Conservation (phyloP, 2,329 filamentous ascomycete genomes). For the Microsporum canis region DNA sequence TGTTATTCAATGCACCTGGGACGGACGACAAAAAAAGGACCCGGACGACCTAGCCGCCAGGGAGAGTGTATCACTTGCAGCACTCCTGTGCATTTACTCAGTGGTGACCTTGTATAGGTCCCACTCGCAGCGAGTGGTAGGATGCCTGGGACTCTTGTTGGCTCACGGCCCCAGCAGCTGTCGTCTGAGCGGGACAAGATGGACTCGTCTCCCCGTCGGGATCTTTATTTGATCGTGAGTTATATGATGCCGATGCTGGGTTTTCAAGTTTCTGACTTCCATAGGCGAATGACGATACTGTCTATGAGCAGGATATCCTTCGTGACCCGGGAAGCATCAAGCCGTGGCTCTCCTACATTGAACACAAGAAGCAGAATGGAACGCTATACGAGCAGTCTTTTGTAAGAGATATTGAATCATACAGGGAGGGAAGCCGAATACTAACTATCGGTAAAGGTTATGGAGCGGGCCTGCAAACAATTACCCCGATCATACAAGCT, state of each 20-base stretch:
- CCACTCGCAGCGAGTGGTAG: slow-evolving; percentile 28
- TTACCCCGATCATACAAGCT: slow-evolving; percentile 94
- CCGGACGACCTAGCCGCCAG: not conserved
- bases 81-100: slow-evolving; percentile 2
- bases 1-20: not conserved
- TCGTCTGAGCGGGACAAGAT: slow-evolving; percentile 35
- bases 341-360: slow-evolving; percentile 90
- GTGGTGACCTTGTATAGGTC: slow-evolving; percentile 15
- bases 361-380: slow-evolving; percentile 81
- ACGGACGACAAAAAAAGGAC: not conserved
- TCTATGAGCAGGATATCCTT: slow-evolving; percentile 93
- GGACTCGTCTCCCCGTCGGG: slow-evolving; percentile 28
- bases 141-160: slow-evolving; percentile 42
- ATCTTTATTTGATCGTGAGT: slow-evolving; percentile 38
- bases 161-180: slow-evolving; percentile 35
- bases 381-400: slow-evolving; percentile 74
- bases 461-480: slow-evolving; percentile 83
- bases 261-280: slow-evolving; percentile 28
- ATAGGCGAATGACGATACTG: slow-evolving; percentile 73
- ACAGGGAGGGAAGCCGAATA: not conserved
- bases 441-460: slow-evolving; percentile 37
- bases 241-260: slow-evolving; percentile 10
- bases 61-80: not conserved
- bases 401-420: slow-evolving; percentile 29
- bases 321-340: slow-evolving; percentile 76